A percentile compares a stretch with the other conserved stretches of the same genome.
Evolutionary conservation across 495 filamentous ascomycete genomes (phyloP).

Genomic region (Penicillium ochrochloron): DNA sequence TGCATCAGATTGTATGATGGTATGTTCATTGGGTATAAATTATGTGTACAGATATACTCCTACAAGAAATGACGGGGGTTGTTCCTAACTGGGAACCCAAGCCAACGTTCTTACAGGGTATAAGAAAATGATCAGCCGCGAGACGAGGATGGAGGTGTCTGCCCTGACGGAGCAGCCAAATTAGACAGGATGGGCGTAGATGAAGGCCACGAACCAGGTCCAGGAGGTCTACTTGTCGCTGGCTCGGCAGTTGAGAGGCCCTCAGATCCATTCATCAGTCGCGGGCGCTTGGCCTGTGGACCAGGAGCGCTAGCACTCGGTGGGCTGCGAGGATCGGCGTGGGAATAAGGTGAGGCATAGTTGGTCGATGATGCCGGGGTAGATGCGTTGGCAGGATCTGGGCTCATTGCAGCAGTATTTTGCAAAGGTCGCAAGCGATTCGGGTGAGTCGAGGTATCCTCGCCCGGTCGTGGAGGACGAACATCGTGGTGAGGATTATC

Average conservation of each 20-base stretch:
- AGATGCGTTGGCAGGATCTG: constrained; percentile 33
- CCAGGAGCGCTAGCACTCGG: constrained; percentile 25
- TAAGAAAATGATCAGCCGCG: constrained; percentile 9
- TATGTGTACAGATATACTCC: constrained; percentile 1
- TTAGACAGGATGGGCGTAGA: constrained; percentile 34
- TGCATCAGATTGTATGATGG: neutral
- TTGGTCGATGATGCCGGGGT: constrained; percentile 38
- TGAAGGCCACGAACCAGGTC: constrained; percentile 23
- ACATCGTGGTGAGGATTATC: constrained; percentile 24
- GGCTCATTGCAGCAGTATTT: constrained; percentile 37
- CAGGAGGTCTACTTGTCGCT: constrained; percentile 13
- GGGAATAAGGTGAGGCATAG: constrained; percentile 42
- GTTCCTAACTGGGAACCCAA: neutral
- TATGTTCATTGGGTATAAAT: constrained; percentile 6
- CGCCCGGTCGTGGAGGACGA: constrained; percentile 33
- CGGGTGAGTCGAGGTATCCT: constrained; percentile 35
- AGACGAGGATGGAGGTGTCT: constrained; percentile 32
- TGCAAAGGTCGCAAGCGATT: constrained; percentile 35
- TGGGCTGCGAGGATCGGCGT: constrained; percentile 37
- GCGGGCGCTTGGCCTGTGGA: constrained; percentile 45
- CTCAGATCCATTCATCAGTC: constrained; percentile 50
- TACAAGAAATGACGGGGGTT: neutral
- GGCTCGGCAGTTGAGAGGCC: constrained; percentile 21
- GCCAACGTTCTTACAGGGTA: neutral
- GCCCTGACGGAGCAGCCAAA: constrained; percentile 30